phyloP scores from a whole-genome alignment of 345 rosid species.

The Fremontodendron californicum region DNA sequence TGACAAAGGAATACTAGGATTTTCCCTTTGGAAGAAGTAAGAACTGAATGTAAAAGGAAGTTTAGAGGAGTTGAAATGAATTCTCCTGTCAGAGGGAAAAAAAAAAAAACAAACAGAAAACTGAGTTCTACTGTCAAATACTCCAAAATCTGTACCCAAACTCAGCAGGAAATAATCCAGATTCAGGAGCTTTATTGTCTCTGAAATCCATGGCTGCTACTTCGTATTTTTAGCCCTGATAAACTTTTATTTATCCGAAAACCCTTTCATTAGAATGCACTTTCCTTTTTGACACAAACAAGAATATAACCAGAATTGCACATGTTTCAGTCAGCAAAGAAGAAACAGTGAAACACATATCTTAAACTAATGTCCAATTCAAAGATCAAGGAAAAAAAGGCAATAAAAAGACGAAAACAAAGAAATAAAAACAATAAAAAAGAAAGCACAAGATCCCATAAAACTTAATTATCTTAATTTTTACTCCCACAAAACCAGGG shows the following conservation, averaged over 20 bases:
- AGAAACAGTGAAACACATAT: not conserved
- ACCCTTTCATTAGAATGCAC: not conserved
- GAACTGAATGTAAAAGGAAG: not conserved
- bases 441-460: not conserved
- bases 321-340: not conserved
- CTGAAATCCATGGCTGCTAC: not conserved
- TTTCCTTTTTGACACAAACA: not conserved
- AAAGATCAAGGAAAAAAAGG: not conserved
- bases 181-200: not conserved
- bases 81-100: not conserved
- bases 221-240: not conserved
- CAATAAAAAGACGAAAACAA: conserved; percentile 5
- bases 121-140: not conserved
- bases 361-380: not conserved
- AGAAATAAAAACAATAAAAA: not conserved
- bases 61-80: not conserved
- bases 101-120: not conserved
- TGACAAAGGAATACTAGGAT: too few relatives aligned
- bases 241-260: too few relatives aligned
- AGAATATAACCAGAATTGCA: not conserved
- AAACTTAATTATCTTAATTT: not conserved
- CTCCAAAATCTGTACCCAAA: not conserved
- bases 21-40: not conserved
- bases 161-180: not conserved
- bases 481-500: not conserved